Evolutionary conservation across 1,139 yeast species (phyloP), one percentile per base, ranked within the genome.

Genomic region (Yamadazyma epiphylla): DNA sequence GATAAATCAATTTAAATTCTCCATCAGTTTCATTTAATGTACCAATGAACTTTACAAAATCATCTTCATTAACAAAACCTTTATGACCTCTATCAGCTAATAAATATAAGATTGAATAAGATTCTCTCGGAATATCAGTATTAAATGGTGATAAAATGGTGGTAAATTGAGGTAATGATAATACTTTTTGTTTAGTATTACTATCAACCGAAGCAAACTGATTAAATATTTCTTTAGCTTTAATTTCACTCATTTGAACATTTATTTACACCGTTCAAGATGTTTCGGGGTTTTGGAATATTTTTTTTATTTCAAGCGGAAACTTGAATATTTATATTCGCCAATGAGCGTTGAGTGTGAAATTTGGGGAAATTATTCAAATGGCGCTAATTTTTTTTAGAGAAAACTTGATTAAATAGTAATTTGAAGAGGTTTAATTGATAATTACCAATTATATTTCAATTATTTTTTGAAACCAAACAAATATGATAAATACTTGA

Each of bases 11-110:
- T 42, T 75, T 72, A 50, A 75, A 72, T 42, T 74, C 77, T 35
- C 81, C 82, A 44, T 79, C 80, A 31, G 64, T 63, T 27, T 70
- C 60, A 26, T 77, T 70, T 38, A 82, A 60, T 21, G 78, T 64
- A 32, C 66, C 58, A 39, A 78, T 70, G 48, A 82, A 78, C 22
- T 64, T 60, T 24, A 73, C 55, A 74, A 85, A 83, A 43, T 83
- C 88, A 10, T 56, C 49, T 28, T 76, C 70, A 24, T 70, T 69
- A 29, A 82, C 58, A 42, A 66, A 80, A 2, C 89, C 89, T 46
- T 80, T 80, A 36, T 66, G 64, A 25, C 70, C 69, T 33, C 67
- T 65, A 51, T 82, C 91, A 15, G 86, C 78, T 23, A 81, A 70
- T 32, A 80, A 63, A 47, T 78, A 82, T 32, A 82, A 71, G 38